These are phyloP conservation scores for Prunus armeniaca DNA, from an alignment of 306 rosid genomes.

Conservation along the genomic window DNA sequence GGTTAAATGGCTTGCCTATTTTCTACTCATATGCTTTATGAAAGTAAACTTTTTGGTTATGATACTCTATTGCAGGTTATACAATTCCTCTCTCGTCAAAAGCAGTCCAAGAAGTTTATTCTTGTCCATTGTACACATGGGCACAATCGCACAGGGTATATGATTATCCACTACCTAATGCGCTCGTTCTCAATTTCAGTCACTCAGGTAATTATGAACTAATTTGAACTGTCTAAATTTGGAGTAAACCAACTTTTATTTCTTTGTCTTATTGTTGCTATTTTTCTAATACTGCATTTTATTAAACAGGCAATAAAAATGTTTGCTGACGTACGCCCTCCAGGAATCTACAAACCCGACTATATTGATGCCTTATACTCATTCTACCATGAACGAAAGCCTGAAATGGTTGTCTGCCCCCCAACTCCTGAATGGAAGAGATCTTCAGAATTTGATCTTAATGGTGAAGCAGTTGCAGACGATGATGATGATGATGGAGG, in stretches of 20 bases:
- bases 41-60: not conserved
- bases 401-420: conserved; percentile 83
- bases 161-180: conserved; percentile 91
- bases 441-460: conserved; percentile 93
- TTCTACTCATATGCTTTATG: too few relatives aligned
- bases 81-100: conserved; percentile 79
- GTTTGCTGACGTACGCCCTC: conserved; percentile 93
- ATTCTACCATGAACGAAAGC: conserved; percentile 90
- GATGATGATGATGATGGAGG: conserved; percentile 87
- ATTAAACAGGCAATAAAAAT: conserved; percentile 62
- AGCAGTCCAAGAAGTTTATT: conserved; percentile 80
- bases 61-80: conserved; percentile 51
- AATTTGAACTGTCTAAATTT: conserved; percentile 8
- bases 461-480: conserved; percentile 92
- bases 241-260: conserved; percentile 4
- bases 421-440: conserved; percentile 98
- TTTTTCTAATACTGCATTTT: conserved; percentile 21
- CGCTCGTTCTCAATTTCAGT: conserved; percentile 72
- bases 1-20: too few relatives aligned
- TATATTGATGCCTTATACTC: conserved; percentile 79
- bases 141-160: conserved; percentile 97
- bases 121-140: conserved; percentile 99
- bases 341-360: conserved; percentile 97
- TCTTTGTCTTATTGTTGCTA: not conserved
- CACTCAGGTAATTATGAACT: conserved; percentile 62